Base-by-base conservation (phyloP, 306 rosid genomes). In the Rosa rugosa region DNA sequence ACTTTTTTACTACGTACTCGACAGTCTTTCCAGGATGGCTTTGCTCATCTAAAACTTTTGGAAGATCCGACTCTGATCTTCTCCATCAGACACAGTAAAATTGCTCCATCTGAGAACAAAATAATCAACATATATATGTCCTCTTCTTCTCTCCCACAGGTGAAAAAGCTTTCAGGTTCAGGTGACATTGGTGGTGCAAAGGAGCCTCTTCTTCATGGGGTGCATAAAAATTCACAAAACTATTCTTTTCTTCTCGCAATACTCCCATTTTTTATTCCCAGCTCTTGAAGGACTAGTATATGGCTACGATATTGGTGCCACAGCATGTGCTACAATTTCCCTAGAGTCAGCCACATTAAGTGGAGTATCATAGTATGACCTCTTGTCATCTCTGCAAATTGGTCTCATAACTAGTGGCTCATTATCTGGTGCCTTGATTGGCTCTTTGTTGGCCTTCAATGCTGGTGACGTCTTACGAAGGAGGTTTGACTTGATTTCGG, bases 361-460 rank as follows among this genome's bases (percentile, higher is more conserved):
- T 70, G 97, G 97, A 81, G 69, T 85, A 82, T 81, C 97, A 64
- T 94, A 97, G 99, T 91, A 91, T 77, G 12, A 89, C 36, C 77
- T 86, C 77, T 86, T 94, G 83, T 84, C 90, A 79, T 87, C 99
- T 6, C 86, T 94, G 77, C 84, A 94, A 77, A 72, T 92, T 73
- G 97, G 99, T 73, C 97, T 94, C 69, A 79, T 94, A 57, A 89
- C 97, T 77, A 94, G 99, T 83, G 97, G 99, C 79, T 94, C 99
- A 36, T 81, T 94, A 77, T 92, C 90, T 79, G 99, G 99, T 77
- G 99, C 99, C 60, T 85, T 94, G 82, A 86, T 92, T 75, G 99
- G 99, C 80, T 94, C 99, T 71, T 44, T 84, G 47, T 72, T 94
- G 88, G 99, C 97, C 76, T 94, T 92, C 79, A 91, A 85, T 62